Percentiles rank a stretch among this genome's conserved stretches.
Conservation (phyloP, 2,329 filamentous ascomycete genomes). For the Colletotrichum destructivum region DNA sequence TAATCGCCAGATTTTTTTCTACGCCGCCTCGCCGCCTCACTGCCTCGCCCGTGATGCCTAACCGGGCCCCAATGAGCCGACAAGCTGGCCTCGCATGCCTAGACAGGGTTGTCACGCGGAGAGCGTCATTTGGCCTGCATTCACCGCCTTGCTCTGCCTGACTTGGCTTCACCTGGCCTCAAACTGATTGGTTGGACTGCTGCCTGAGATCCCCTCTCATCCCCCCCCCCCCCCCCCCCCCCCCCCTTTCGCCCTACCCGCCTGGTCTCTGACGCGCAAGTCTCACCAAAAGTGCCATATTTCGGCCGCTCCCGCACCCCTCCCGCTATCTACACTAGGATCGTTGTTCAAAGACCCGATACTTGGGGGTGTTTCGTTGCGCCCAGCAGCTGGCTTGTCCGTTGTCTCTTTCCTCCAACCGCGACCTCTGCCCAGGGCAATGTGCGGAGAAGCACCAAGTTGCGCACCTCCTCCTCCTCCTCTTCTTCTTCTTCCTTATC, state of each 20-base stretch:
- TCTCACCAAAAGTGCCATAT: conserved; percentile 1
- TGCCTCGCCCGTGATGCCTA: too few relatives aligned
- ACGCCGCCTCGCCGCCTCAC: neutral
- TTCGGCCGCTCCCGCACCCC: conserved; percentile 32
- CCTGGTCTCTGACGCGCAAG: neutral
- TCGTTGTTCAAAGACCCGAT: neutral
- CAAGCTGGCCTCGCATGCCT: neutral
- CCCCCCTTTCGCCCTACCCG: too few relatives aligned
- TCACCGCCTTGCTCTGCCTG: conserved; percentile 30
- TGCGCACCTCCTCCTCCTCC: neutral
- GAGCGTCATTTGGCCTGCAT: conserved; percentile 12
- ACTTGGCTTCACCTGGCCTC: conserved; percentile 1
- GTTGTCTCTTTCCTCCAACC: neutral
- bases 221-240: too few relatives aligned
- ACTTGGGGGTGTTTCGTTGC: neutral
- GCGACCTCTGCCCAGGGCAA: neutral
- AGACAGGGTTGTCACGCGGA: conserved; percentile 31
- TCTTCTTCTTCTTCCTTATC: neutral
- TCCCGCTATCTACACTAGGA: conserved; percentile 10
- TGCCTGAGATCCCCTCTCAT: neutral
- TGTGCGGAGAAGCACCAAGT: neutral
- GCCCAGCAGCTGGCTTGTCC: neutral
- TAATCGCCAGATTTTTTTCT: conserved; percentile 9
- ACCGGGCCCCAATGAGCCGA: conserved; percentile 6
- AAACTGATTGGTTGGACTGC: conserved; percentile 1